These are phyloP conservation scores for Agaricus sinodeliciosus DNA, from an alignment of 768 basidiomycete genomes.

Conservation along the genomic window DNA sequence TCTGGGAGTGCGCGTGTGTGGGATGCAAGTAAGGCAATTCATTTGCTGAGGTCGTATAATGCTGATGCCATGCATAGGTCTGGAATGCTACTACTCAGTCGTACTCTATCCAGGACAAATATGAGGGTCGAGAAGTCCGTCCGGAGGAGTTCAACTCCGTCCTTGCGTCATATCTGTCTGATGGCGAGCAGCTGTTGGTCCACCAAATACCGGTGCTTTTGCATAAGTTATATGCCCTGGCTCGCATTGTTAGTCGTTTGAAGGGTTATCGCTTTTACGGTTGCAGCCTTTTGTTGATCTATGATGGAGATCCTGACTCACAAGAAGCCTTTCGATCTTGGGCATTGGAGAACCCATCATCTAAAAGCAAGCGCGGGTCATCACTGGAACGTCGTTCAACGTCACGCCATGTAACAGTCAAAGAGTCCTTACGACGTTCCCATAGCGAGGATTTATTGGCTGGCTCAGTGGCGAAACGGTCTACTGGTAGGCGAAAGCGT, in stretches of 20 bases:
- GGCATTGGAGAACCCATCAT: conserved; percentile 57
- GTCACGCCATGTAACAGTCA: conserved; percentile 34
- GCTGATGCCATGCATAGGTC: conserved; percentile 48
- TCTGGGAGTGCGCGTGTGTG: conserved; percentile 90
- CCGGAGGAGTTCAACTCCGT: conserved; percentile 80
- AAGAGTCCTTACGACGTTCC: conserved; percentile 56
- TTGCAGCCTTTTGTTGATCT: conserved; percentile 92
- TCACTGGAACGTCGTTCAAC: conserved; percentile 60
- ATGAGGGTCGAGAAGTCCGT: conserved; percentile 86
- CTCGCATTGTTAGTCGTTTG: conserved; percentile 80
- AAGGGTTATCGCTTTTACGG: conserved; percentile 99
- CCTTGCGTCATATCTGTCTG: conserved; percentile 75
- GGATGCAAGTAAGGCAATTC: conserved; percentile 83
- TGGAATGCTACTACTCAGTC: conserved; percentile 84
- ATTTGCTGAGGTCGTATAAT: background rate
- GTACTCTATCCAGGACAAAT: conserved; percentile 94
- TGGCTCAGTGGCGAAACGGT: conserved; percentile 59
- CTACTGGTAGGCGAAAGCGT: conserved; percentile 60
- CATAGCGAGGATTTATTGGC: conserved; percentile 76
- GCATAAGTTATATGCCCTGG: conserved; percentile 90
- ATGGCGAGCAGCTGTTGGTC: conserved; percentile 77
- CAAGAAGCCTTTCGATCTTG: conserved; percentile 69
- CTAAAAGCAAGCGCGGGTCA: conserved; percentile 70
- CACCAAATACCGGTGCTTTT: conserved; percentile 91
- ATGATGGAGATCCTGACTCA: conserved; percentile 88